Evolutionary conservation across 805 yeast species (phyloP).

Genomic region (Ogataea paradorogensis): DNA sequence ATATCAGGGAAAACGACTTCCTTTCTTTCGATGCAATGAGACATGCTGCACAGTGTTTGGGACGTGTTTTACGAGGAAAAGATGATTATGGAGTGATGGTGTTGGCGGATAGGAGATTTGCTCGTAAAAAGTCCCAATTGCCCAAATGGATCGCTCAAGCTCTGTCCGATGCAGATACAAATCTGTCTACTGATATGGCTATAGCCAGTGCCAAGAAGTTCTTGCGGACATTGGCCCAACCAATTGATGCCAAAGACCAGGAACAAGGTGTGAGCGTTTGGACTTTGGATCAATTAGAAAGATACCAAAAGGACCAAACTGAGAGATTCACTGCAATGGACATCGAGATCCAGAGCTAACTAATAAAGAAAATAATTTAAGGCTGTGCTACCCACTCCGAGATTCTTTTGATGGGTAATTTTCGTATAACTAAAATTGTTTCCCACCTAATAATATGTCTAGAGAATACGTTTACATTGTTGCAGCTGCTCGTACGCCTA

Average conservation of each 20-base stretch:
- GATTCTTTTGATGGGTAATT: constrained; percentile 7
- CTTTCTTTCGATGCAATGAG: constrained; percentile 98
- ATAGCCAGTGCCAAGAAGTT: constrained; percentile 91
- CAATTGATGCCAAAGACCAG: constrained; percentile 81
- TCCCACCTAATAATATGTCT: constrained; percentile 22
- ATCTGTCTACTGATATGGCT: constrained; percentile 96
- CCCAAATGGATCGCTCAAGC: constrained; percentile 99
- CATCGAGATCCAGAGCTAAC: constrained; percentile 33
- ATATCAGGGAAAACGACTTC: constrained; percentile 91
- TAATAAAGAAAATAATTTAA: background rate
- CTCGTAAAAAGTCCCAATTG: constrained; percentile 78
- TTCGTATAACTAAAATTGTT: constrained; percentile 6
- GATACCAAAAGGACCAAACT: constrained; percentile 54
- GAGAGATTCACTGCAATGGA: constrained; percentile 25
- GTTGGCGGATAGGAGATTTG: constrained; percentile 89
- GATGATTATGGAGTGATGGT: constrained; percentile 99
- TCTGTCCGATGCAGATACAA: constrained; percentile 83
- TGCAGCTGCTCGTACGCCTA: constrained; percentile 89
- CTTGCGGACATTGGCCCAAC: constrained; percentile 91
- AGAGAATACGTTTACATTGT: constrained; percentile 74
- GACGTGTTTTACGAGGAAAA: constrained; percentile 95
- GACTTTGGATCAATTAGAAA: constrained; percentile 67
- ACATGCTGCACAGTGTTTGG: constrained; percentile 98
- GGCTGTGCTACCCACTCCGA: constrained; percentile 1
- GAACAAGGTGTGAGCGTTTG: constrained; percentile 89